These are phyloP conservation scores for Candida sp. DNA, from an alignment of 1,139 yeast genomes.

Conservation along the genomic window DNA sequence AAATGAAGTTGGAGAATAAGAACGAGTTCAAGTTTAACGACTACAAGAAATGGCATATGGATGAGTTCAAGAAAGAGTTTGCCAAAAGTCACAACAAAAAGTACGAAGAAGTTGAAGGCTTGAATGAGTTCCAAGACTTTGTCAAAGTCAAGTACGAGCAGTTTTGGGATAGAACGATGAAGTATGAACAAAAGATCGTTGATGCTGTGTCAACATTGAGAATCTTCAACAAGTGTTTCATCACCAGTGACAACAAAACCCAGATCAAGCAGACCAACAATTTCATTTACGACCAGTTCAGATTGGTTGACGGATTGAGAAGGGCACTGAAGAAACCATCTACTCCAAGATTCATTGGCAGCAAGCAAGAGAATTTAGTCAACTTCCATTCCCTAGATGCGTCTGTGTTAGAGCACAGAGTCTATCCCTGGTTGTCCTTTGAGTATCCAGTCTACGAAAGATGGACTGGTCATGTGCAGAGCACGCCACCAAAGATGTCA, in stretches of 20 bases:
- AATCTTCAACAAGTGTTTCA: constrained; percentile 49
- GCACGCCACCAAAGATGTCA: constrained; percentile 42
- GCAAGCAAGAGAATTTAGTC: constrained; percentile 16
- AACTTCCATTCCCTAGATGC: constrained; percentile 16
- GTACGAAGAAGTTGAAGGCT: constrained; percentile 13
- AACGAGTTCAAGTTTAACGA: constrained; percentile 18
- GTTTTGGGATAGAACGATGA: constrained; percentile 14
- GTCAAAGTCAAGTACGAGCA: constrained; percentile 18
- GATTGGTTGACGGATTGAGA: constrained; percentile 7
- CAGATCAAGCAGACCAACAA: constrained; percentile 11
- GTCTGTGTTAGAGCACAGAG: constrained; percentile 36
- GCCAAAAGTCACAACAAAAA: constrained; percentile 19
- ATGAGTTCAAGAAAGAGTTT: constrained; percentile 19
- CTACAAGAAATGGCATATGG: constrained; percentile 17
- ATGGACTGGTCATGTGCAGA: constrained; percentile 46
- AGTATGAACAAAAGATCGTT: constrained; percentile 34
- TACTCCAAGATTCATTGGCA: constrained; percentile 7
- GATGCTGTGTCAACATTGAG: constrained; percentile 45
- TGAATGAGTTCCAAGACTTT: constrained; percentile 20
- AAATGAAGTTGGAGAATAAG: constrained; percentile 23
- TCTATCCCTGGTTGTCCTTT: constrained; percentile 51
- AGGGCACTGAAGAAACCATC: constrained; percentile 4
- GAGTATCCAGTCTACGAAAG: constrained; percentile 47
- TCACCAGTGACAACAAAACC: constrained; percentile 24
- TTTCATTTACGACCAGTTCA: constrained; percentile 12